phyloP scores from a whole-genome alignment of 2,329 filamentous ascomycete species.

The Arthrobotrys iridis region DNA sequence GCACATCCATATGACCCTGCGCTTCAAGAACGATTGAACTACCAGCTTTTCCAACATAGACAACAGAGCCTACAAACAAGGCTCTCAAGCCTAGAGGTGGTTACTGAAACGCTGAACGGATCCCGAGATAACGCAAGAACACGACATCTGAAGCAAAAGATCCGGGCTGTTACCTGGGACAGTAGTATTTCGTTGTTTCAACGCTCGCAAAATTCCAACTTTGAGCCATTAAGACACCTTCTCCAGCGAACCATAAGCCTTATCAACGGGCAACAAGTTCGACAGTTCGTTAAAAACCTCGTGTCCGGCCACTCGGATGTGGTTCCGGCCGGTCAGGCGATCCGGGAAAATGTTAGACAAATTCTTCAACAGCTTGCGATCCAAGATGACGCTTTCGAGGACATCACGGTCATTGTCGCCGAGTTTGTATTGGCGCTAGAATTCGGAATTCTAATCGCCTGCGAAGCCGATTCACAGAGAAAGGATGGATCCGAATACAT shows the following conservation, averaged over 20 bases:
- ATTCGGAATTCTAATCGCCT: slow-evolving; percentile 34
- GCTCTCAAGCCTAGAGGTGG: slow-evolving; percentile 26
- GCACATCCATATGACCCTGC: slow-evolving; percentile 86
- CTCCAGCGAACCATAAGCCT: slow-evolving; percentile 32
- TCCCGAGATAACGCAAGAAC: slow-evolving; percentile 23
- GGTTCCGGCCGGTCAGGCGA: slow-evolving; percentile 15
- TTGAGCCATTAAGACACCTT: slow-evolving; percentile 35
- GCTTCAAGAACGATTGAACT: slow-evolving; percentile 24
- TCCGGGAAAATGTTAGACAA: slow-evolving; percentile 43
- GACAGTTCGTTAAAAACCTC: slow-evolving; percentile 25
- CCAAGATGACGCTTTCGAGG: slow-evolving; percentile 47
- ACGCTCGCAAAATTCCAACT: slow-evolving; percentile 26
- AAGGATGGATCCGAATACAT: slow-evolving; percentile 13
- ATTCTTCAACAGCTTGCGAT: slow-evolving; percentile 33
- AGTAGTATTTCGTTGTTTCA: slow-evolving; percentile 28
- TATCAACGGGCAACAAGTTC: slow-evolving; percentile 37
- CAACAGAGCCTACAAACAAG: slow-evolving; percentile 18
- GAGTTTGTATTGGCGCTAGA: slow-evolving; percentile 39
- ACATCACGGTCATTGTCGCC: slow-evolving; percentile 35
- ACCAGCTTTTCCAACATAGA: slow-evolving; percentile 29
- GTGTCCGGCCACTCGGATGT: slow-evolving; percentile 8
- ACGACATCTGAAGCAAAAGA: slow-evolving; percentile 16
- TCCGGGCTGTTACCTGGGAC: slow-evolving; percentile 30
- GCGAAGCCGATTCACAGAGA: slow-evolving; percentile 1
- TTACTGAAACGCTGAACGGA: slow-evolving; percentile 29